Conservation (phyloP, 768 basidiomycete genomes). For the Podaxis pistillaris region DNA sequence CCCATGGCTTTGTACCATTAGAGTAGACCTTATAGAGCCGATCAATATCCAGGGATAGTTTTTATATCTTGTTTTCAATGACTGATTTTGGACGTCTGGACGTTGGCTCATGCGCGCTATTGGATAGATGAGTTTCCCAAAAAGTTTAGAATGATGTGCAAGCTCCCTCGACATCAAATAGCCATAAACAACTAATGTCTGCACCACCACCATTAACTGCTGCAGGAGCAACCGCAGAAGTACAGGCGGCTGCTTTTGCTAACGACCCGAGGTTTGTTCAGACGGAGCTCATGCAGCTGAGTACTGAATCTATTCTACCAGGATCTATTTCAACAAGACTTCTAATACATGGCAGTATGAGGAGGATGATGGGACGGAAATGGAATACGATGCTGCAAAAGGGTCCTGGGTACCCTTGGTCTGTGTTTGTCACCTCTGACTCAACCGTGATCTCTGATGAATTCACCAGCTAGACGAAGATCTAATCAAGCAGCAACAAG, state of each 20-base stretch:
- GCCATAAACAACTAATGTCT: slow-evolving; percentile 44
- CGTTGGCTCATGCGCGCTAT: neutral
- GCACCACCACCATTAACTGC: slow-evolving; percentile 46
- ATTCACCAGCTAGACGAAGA: slow-evolving; percentile 78
- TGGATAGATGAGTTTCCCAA: neutral
- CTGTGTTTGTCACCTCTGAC: slow-evolving; percentile 30
- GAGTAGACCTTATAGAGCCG: slow-evolving; percentile 14
- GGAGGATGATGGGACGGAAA: slow-evolving; percentile 84
- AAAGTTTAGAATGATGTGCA: neutral
- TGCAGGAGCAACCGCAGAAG: slow-evolving; percentile 52
- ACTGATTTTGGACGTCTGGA: neutral
- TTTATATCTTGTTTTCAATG: neutral
- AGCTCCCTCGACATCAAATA: slow-evolving; percentile 30
- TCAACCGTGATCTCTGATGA: slow-evolving; percentile 2
- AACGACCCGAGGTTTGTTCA: slow-evolving; percentile 64
- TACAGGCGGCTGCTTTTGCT: slow-evolving; percentile 68
- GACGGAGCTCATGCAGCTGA: slow-evolving; percentile 14
- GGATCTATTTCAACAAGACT: slow-evolving; percentile 76
- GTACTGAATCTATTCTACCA: slow-evolving; percentile 28
- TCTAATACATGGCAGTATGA: slow-evolving; percentile 86
- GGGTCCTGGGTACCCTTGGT: slow-evolving; percentile 85
- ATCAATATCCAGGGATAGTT: slow-evolving; percentile 10
- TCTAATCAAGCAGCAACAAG: slow-evolving; percentile 85
- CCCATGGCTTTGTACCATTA: slow-evolving; percentile 69
- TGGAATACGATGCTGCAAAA: slow-evolving; percentile 81